Evolutionary conservation across 2,329 filamentous ascomycete genomes (phyloP), one percentile per base, ranked within the genome.

Genomic region (Pseudocercospora fuligena): DNA sequence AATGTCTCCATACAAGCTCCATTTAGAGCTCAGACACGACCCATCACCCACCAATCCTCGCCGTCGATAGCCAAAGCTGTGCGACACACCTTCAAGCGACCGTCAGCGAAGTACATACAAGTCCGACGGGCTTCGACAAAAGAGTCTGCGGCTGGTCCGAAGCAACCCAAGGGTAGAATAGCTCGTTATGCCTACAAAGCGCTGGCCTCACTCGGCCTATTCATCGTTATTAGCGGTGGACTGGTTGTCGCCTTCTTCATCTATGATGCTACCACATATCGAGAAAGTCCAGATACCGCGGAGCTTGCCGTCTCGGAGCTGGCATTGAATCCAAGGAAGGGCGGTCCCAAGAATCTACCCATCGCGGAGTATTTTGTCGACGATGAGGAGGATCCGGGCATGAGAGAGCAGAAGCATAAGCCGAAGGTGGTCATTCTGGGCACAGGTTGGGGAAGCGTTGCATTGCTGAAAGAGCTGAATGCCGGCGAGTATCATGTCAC

Each of bases 401-500:
- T 89, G 80, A 85, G 84, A 69, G 84, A 82, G 59, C 88, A 90
- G 78, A 95, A 93, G 80, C 87, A 94, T 76, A 99, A 99, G 83
- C 95, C 95, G 4, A 92, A 91, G 75, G 82, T 99, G 74, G 95
- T 99, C 47, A 91, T 99, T 66, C 81, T 99, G 36, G 95, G 95
- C 21, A 94, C 94, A 16, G 95, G 95, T 53, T 99, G 95, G 95
- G 95, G 94, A 62, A 93, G 93, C 74, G 92, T 99, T 67, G 92
- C 94, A 4, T 82, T 99, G 66, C 82, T 99, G 72, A 99, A 99
- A 82, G 90, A 92, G 69, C 81, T 99, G 69, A 91, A 94, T 69
- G 90, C 93, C 0, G 92, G 94, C 12, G 92, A 97, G 73, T 99
- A 97, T 77, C 94, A 99, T 79, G 90, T 99, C 72, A 98, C 94